Conservation (phyloP, 1,284 basidiomycete species). For the Heterobasidion occidentale region DNA sequence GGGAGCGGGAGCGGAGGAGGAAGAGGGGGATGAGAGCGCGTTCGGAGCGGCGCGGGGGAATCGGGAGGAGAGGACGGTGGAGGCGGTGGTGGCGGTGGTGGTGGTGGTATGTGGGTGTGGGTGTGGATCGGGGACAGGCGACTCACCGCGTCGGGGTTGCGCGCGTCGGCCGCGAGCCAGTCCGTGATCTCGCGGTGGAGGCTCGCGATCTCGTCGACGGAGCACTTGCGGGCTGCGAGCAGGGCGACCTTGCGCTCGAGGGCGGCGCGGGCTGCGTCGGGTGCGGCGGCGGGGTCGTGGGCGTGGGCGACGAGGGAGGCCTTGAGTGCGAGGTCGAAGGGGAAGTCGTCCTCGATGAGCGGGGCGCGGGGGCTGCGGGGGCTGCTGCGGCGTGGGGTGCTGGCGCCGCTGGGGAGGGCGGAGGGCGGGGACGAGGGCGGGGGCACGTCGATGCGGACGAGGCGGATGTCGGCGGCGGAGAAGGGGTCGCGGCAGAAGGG, state of each 20-base stretch:
- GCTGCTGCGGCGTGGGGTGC: conserved; percentile 48
- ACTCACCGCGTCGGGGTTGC: conserved; percentile 52
- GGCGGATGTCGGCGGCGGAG: conserved; percentile 51
- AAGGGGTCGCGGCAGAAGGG: conserved; percentile 77
- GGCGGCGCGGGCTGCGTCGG: conserved; percentile 39
- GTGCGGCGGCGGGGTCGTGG: conserved; percentile 10
- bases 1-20: conserved; percentile 40
- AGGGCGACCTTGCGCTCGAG: conserved; percentile 70
- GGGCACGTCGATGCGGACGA: conserved; percentile 67
- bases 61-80: conserved; percentile 7
- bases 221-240: conserved; percentile 77
- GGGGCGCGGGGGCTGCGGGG: conserved; percentile 37
- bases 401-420: conserved; percentile 46
- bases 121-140: too few species aligned
- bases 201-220: conserved; percentile 69
- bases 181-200: conserved; percentile 69
- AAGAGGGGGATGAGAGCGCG: conserved; percentile 53
- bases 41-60: background rate
- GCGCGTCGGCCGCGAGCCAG: conserved; percentile 54
- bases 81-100: background rate
- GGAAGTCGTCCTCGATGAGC: conserved; percentile 19
- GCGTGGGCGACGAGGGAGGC: conserved; percentile 6
- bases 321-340: conserved; percentile 14
- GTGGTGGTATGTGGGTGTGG: too few species aligned
- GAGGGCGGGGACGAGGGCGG: conserved; percentile 34